phyloP scores from a whole-genome alignment of 345 rosid genomes.

The Linum lewisii region DNA sequence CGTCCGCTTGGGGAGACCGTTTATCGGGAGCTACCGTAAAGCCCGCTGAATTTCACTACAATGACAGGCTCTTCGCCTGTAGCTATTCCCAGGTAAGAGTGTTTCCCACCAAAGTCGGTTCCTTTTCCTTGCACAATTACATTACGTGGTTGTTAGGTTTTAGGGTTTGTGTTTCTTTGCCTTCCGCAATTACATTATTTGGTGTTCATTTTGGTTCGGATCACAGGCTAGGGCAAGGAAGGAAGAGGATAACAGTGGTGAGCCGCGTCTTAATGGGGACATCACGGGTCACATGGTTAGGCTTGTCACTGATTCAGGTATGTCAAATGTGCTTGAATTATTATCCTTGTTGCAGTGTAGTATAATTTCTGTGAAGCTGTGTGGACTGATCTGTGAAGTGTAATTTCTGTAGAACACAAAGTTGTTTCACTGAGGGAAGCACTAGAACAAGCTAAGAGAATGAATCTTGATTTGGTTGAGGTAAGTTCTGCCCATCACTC shows the following conservation, averaged over 20 bases:
- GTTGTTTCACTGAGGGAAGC: slow-evolving; percentile 40
- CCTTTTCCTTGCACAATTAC: neutral
- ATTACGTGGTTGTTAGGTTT: neutral
- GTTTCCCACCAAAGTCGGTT: neutral
- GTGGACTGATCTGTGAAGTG: neutral
- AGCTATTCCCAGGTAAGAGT: slow-evolving; percentile 3
- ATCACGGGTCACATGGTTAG: slow-evolving; percentile 35
- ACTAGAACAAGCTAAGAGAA: slow-evolving; percentile 29
- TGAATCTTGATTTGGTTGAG: slow-evolving; percentile 50
- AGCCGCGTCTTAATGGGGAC: slow-evolving; percentile 33
- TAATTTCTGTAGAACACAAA: slow-evolving; percentile 30
- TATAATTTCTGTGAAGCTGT: neutral
- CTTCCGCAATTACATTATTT: neutral
- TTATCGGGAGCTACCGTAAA: slow-evolving; percentile 8
- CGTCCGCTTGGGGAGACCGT: slow-evolving; percentile 9
- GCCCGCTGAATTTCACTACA: slow-evolving; percentile 19
- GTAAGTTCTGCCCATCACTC: slow-evolving; percentile 17
- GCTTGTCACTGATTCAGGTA: slow-evolving; percentile 51
- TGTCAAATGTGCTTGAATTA: neutral
- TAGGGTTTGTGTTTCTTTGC: neutral
- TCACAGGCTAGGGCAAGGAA: slow-evolving; percentile 31
- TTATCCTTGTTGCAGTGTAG: neutral
- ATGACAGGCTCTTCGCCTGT: slow-evolving; percentile 43
- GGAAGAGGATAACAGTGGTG: slow-evolving; percentile 22
- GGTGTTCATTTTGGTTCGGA: neutral